A percentile compares a stretch with the other conserved stretches of the same genome.
These are phyloP conservation scores for Pseudogymnoascus sp. DNA, from an alignment of 2,329 filamentous ascomycete genomes.

Conservation along the genomic window DNA sequence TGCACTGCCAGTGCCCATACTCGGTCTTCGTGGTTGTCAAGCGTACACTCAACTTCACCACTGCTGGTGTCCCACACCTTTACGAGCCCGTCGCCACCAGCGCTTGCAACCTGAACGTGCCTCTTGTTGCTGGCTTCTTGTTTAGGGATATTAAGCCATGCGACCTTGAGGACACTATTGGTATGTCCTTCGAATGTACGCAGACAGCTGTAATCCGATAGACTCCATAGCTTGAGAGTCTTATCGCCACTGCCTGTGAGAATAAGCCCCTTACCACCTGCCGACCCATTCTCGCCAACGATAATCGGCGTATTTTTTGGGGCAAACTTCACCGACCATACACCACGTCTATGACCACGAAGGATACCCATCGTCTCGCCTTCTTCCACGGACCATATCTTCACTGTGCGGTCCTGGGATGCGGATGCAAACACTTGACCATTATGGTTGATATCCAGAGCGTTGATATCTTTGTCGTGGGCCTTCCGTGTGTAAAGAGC, in stretches of 20 bases:
- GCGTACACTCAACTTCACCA: slow-evolving; percentile 77
- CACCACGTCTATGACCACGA: slow-evolving; percentile 84
- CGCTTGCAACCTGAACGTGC: slow-evolving; percentile 68
- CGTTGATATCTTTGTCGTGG: slow-evolving; percentile 98
- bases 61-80: slow-evolving; percentile 90
- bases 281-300: slow-evolving; percentile 61
- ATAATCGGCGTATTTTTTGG: slow-evolving; percentile 68
- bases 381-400: slow-evolving; percentile 88
- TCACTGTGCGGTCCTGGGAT: slow-evolving; percentile 92
- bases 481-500: slow-evolving; percentile 86
- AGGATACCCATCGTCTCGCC: slow-evolving; percentile 88
- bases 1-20: slow-evolving; percentile 84
- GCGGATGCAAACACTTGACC: slow-evolving; percentile 86
- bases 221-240: slow-evolving; percentile 89
- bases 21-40: slow-evolving; percentile 94
- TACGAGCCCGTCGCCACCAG: slow-evolving; percentile 87
- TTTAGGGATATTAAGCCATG: slow-evolving; percentile 62
- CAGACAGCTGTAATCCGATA: slow-evolving; percentile 85
- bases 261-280: slow-evolving; percentile 71
- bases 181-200: slow-evolving; percentile 94
- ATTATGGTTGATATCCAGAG: slow-evolving; percentile 69
- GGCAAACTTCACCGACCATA: slow-evolving; percentile 91
- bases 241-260: slow-evolving; percentile 93
- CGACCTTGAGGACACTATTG: slow-evolving; percentile 87
- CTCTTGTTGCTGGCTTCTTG: slow-evolving; percentile 45